Conservation (phyloP, 2,329 filamentous ascomycete species). For the Trichoderma semiorbis region DNA sequence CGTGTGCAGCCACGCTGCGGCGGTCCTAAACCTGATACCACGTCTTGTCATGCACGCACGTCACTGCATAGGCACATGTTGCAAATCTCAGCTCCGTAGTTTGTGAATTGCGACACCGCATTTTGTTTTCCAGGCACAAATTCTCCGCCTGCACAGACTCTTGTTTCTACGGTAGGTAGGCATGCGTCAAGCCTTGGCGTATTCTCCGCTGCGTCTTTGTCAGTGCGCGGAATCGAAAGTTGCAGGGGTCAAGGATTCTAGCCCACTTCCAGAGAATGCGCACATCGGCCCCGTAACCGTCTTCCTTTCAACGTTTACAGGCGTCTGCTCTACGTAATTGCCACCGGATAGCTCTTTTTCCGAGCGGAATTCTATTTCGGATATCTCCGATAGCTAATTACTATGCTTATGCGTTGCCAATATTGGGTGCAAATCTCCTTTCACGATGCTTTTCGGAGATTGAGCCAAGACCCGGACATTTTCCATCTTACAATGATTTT, state of each 20-base stretch:
- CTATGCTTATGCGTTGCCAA: neutral
- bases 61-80: neutral
- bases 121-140: neutral
- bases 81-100: neutral
- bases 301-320: neutral
- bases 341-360: neutral
- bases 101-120: neutral
- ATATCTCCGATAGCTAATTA: constrained; percentile 13
- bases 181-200: neutral
- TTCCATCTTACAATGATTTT: neutral
- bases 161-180: neutral
- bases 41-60: neutral
- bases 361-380: neutral
- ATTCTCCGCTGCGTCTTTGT: constrained; percentile 1
- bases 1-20: neutral
- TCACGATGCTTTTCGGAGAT: neutral
- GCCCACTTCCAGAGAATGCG: neutral
- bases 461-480: neutral
- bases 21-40: neutral
- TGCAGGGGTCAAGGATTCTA: neutral
- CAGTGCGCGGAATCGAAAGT: neutral
- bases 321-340: neutral
- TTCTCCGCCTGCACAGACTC: neutral
- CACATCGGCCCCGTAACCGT: neutral
- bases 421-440: neutral